Percentiles rank a stretch among this genome's conserved stretches.
phyloP scores from a whole-genome alignment of 2,329 filamentous ascomycete genomes.

The Rhynchosporium agropyri region DNA sequence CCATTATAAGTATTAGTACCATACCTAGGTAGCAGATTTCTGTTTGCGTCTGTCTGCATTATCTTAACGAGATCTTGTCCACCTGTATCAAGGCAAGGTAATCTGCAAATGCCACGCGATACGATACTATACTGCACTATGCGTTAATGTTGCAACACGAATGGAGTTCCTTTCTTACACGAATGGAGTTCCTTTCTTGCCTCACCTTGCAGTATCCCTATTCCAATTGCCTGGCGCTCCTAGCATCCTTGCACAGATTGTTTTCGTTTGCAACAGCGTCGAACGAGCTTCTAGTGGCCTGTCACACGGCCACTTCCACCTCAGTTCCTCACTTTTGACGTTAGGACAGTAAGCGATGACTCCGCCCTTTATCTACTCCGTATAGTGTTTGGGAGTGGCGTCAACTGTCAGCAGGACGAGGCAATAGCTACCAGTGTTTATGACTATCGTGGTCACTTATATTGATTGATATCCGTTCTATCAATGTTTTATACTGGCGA shows the following conservation, averaged over 20 bases:
- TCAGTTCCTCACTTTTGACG: not conserved
- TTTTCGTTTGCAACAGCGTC: not conserved
- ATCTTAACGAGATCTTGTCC: not conserved
- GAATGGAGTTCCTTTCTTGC: no score
- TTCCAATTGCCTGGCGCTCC: no score
- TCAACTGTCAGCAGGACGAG: conserved; percentile 7
- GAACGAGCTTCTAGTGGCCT: not conserved
- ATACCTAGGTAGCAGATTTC: no score
- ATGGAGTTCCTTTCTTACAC: no score
- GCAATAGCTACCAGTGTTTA: not conserved
- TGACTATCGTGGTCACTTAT: not conserved
- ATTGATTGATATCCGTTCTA: not conserved
- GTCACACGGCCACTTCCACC: not conserved
- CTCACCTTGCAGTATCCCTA: no score
- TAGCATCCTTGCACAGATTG: conserved; percentile 9
- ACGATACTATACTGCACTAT: not conserved
- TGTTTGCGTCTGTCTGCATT: not conserved
- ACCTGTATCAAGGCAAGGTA: not conserved
- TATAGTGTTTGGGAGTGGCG: conserved; percentile 4
- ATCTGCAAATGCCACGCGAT: conserved; percentile 2
- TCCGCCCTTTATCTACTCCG: not conserved
- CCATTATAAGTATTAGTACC: no score
- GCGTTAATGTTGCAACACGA: not conserved
- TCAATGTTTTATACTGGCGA: not conserved
- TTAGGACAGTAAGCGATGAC: not conserved